Conservation (phyloP, 129 eudicot genomes). For the Erigeron canadensis region DNA sequence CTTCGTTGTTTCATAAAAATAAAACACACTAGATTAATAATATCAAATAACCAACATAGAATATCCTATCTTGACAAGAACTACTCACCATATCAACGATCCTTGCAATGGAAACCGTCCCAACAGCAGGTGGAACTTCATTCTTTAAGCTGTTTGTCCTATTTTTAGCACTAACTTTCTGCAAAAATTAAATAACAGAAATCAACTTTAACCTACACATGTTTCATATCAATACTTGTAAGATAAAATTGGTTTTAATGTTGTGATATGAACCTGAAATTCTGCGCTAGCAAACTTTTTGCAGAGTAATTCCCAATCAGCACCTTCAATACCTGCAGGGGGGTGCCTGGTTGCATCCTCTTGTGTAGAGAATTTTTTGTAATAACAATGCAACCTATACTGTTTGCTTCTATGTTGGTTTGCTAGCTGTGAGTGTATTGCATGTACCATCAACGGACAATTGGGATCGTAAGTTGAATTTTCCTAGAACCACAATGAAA, state of each 20-base stretch:
- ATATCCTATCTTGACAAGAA: neutral
- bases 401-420: slow-evolving; percentile 1
- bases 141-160: neutral
- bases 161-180: neutral
- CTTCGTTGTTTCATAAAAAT: no score
- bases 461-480: slow-evolving; percentile 9
- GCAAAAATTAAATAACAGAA: neutral
- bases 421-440: neutral
- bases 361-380: neutral
- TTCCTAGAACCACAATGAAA: neutral
- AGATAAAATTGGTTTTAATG: neutral
- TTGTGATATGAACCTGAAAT: neutral
- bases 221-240: neutral
- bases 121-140: neutral
- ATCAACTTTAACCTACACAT: neutral
- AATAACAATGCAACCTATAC: neutral
- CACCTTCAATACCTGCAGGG: neutral
- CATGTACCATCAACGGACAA: neutral
- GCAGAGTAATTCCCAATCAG: neutral
- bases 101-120: neutral
- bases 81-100: neutral
- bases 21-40: no score
- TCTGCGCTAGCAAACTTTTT: neutral
- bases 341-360: slow-evolving; percentile 4
- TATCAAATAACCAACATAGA: neutral